Evolutionary conservation across 768 basidiomycete species (phyloP), one percentile per base, ranked within the genome.

Genomic region (Trametes villosa): DNA sequence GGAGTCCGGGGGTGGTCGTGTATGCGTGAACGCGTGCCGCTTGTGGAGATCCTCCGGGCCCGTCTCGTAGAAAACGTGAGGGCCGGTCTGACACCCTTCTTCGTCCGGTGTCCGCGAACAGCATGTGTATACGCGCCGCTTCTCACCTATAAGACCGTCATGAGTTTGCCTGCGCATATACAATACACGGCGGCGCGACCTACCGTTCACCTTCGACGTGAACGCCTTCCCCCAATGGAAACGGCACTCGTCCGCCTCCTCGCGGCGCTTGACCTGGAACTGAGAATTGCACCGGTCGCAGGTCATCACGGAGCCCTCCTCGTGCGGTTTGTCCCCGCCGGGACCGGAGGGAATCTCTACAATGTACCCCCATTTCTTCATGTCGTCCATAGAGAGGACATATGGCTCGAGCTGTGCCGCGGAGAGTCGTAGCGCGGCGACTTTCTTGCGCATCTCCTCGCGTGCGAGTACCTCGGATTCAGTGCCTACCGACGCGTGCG

Each of bases 1-100:
- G 27, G 36, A 24, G 38, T 53, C 42, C 18, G 57, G 55, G 2
- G 65, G 63, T 4, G 70, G 62, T 9, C 76, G 70, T 22, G 80
- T 75, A 68, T 73, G 45, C 34, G 93, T 85, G 74, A 95, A 97
- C 0, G 88, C 73, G 57, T 92, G 86, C 18, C 94, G 86, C 6
- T 81, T 71, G 72, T 96, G 94, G 7, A 96, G 79, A 15, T 81
- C 80, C 41, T 79, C 78, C 5, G 84, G 74, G 26, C 85, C 80
- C 0, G 80, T 80, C 72, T 98, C 95, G 67, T 89, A 91, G 71
- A 98, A 98, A 18, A 98, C 93, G 71, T 99, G 97, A 3, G 86
- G 86, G 1, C 95, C 94, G 50, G 79, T 80, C 12, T 85, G 78
- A 68, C 94, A 97, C 0, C 91, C 92, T 59, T 83, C 83, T 34